phyloP scores from a whole-genome alignment of 225 moss, liverwort and hornwort genomes.

The Bryoerythrophyllum caledonicum region DNA sequence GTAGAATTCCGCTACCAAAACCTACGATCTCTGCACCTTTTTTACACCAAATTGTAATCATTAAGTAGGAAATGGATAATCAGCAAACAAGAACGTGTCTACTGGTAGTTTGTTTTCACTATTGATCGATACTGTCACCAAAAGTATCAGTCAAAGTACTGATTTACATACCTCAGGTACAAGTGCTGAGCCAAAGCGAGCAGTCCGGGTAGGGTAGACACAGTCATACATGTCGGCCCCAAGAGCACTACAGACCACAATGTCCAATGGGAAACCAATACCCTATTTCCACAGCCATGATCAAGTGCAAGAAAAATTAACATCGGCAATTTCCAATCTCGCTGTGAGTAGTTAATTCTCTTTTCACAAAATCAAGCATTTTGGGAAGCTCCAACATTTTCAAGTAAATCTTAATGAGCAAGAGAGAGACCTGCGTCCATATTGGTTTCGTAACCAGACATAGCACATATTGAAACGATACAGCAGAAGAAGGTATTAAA shows the following conservation, averaged over 20 bases:
- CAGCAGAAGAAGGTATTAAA: background rate
- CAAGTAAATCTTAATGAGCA: background rate
- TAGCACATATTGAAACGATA: background rate
- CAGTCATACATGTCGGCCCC: slow-evolving; percentile 99
- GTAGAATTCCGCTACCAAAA: background rate
- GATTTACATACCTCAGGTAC: slow-evolving; percentile 69
- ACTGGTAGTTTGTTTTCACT: slow-evolving; percentile 2
- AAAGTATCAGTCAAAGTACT: slow-evolving; percentile 1
- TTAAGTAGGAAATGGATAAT: background rate
- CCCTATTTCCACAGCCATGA: slow-evolving; percentile 51
- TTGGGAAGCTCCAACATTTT: background rate
- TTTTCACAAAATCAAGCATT: background rate
- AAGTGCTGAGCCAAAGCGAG: slow-evolving; percentile 93
- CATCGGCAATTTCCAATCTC: background rate
- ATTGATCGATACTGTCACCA: background rate
- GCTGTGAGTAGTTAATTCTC: background rate
- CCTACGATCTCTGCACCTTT: slow-evolving; percentile 1
- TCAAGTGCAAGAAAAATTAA: background rate
- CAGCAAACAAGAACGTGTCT: background rate
- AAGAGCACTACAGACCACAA: slow-evolving; percentile 94
- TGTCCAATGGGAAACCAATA: slow-evolving; percentile 92
- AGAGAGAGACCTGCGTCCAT: background rate
- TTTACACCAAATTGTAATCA: background rate
- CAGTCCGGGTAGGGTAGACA: slow-evolving; percentile 94
- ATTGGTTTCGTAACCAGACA: background rate